phyloP scores from a whole-genome alignment of 192 early-diverging fungal genomes.

The Entophlyctis luteolus region DNA sequence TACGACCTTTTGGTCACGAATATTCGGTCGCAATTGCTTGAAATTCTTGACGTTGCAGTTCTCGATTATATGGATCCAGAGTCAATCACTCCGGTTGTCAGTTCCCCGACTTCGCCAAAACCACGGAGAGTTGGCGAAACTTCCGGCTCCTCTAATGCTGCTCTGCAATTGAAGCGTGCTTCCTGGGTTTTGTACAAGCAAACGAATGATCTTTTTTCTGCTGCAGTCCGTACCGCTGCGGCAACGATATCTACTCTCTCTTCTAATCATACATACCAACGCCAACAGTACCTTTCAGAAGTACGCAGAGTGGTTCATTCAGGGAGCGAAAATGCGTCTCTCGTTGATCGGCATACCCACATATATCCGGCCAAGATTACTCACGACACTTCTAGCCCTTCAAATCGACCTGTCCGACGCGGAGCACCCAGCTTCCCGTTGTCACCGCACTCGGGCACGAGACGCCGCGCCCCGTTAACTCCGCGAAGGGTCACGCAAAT shows the following conservation, averaged over 20 bases:
- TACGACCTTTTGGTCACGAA: slow-evolving; percentile 26
- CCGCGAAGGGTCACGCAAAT: slow-evolving; percentile 73
- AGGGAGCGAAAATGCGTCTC: background rate
- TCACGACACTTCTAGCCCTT: background rate
- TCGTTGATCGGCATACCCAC: background rate
- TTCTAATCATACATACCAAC: background rate
- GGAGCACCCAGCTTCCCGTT: background rate
- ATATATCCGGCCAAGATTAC: background rate
- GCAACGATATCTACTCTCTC: background rate
- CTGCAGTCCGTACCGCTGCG: background rate
- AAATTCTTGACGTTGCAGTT: slow-evolving; percentile 25
- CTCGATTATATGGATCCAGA: slow-evolving; percentile 23
- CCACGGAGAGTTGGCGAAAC: background rate
- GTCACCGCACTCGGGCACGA: background rate
- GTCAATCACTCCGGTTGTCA: background rate
- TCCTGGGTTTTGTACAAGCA: slow-evolving; percentile 7
- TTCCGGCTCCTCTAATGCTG: background rate
- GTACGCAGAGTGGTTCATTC: background rate
- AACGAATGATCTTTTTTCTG: background rate
- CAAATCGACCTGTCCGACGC: background rate
- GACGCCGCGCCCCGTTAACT: slow-evolving; percentile 14
- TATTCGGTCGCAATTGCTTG: background rate
- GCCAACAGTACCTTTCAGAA: background rate
- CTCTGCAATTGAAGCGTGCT: background rate
- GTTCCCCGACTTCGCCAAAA: background rate